phyloP scores from a whole-genome alignment of 75 land plant genomes.

The Isoetes taiwanensis region DNA sequence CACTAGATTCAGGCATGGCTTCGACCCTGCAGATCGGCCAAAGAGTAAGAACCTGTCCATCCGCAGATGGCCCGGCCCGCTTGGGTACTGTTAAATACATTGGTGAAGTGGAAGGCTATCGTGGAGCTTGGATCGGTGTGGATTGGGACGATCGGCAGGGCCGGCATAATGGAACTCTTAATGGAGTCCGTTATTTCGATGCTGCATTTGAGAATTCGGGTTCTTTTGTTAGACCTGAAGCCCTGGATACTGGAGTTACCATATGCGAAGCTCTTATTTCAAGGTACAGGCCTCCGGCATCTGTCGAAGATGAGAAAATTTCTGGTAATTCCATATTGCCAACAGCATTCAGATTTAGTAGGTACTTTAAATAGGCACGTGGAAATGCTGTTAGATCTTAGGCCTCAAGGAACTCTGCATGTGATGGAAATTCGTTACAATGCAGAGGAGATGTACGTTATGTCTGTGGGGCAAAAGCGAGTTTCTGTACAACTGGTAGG shows the following conservation, averaged over 20 bases:
- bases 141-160: conserved; percentile 77
- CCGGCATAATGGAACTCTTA: conserved; percentile 65
- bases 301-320: conserved; percentile 17
- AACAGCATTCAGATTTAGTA: neutral
- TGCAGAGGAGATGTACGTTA: conserved; percentile 91
- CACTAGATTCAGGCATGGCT: too few species aligned
- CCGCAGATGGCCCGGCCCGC: too few species aligned
- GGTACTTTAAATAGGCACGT: neutral
- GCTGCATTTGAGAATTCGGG: conserved; percentile 35
- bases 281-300: conserved; percentile 8
- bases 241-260: conserved; percentile 37
- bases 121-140: conserved; percentile 73
- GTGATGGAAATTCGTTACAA: neutral
- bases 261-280: conserved; percentile 6
- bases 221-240: conserved; percentile 53
- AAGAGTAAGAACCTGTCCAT: too few species aligned
- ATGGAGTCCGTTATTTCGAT: conserved; percentile 55
- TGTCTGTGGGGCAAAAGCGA: conserved; percentile 51
- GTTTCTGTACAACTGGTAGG: conserved; percentile 72
- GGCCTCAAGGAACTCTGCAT: conserved; percentile 5
- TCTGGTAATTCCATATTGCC: too few species aligned
- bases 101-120: conserved; percentile 55
- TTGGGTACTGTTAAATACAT: conserved; percentile 65
- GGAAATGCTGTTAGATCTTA: too few species aligned
- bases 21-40: too few species aligned